A percentile compares a stretch with the other conserved stretches of the same genome.
Evolutionary conservation across 495 filamentous ascomycete species (phyloP).

Genomic region (Lasiosphaeris hirsuta): DNA sequence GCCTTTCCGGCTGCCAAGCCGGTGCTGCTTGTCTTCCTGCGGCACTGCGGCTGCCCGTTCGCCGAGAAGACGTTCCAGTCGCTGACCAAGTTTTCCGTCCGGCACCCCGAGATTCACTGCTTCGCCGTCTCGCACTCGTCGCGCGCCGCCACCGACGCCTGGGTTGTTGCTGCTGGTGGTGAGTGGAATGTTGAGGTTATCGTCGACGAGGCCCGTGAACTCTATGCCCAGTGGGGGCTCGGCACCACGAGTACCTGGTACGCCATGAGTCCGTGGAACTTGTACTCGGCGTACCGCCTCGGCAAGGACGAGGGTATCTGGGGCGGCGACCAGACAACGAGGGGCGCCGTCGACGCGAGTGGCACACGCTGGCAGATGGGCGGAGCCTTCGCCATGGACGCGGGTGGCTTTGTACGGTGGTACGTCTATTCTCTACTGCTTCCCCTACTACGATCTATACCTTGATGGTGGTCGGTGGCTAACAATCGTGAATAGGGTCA

Average conservation of each 20-base stretch:
- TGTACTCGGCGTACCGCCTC: constrained; percentile 46
- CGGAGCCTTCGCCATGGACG: constrained; percentile 55
- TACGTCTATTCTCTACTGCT: background rate
- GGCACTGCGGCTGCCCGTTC: constrained; percentile 62
- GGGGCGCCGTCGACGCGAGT: constrained; percentile 41
- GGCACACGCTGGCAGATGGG: constrained; percentile 57
- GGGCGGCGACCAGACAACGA: constrained; percentile 30
- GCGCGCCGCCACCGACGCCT: constrained; percentile 47
- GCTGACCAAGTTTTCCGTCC: constrained; percentile 42
- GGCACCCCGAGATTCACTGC: constrained; percentile 49
- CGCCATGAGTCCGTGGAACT: constrained; percentile 35
- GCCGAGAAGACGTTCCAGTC: constrained; percentile 57
- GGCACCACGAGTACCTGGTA: constrained; percentile 51
- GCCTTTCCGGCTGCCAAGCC: constrained; percentile 45
- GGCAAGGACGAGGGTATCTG: constrained; percentile 54
- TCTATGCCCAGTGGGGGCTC: constrained; percentile 55
- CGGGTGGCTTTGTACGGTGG: constrained; percentile 47
- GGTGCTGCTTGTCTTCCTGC: constrained; percentile 53
- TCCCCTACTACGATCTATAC: background rate
- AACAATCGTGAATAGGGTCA: constrained; percentile 17
- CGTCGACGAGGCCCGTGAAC: constrained; percentile 48
- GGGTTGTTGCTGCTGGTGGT: constrained; percentile 52
- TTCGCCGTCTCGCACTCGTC: constrained; percentile 57
- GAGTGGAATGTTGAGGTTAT: constrained; percentile 51
- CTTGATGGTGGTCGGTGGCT: background rate